Evolutionary conservation across 164 flowering plant species (phyloP).

Genomic region (Vitis amurensis): DNA sequence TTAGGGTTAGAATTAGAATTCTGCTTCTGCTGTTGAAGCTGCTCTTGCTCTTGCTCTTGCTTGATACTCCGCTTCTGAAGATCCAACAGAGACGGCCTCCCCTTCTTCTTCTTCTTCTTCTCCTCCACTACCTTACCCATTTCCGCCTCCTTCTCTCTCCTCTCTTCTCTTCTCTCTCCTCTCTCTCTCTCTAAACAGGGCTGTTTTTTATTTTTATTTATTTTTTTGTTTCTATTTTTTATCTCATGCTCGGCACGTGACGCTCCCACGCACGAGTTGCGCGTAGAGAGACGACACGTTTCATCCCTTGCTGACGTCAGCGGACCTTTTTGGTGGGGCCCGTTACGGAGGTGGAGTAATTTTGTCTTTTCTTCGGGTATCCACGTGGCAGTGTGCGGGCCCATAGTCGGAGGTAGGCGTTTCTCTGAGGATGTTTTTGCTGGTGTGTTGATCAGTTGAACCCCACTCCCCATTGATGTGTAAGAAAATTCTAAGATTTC

Average conservation of each 20-base stretch:
- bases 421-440: too few relatives aligned
- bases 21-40: slow-evolving; percentile 6
- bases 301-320: too few relatives aligned
- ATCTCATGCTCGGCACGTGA: slow-evolving; percentile 21
- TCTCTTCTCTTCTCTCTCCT: slow-evolving; percentile 10
- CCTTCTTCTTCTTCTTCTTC: slow-evolving; percentile 49
- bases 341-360: too few relatives aligned
- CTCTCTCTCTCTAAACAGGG: slow-evolving; percentile 18
- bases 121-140: slow-evolving; percentile 42
- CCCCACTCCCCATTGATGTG: too few relatives aligned
- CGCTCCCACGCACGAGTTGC: slow-evolving; percentile 12
- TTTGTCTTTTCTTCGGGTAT: too few relatives aligned
- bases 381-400: too few relatives aligned
- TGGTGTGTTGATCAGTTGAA: too few relatives aligned
- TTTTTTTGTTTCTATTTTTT: slow-evolving; percentile 7
- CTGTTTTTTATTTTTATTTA: slow-evolving; percentile 10
- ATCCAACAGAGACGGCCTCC: slow-evolving; percentile 53
- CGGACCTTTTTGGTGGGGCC: too few relatives aligned
- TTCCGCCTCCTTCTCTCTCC: slow-evolving; percentile 8
- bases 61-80: slow-evolving; percentile 43
- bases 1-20: slow-evolving; percentile 22
- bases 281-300: slow-evolving; percentile 10
- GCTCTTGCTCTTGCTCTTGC: slow-evolving; percentile 18
- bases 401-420: too few relatives aligned
- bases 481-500: too few relatives aligned